These are phyloP conservation scores for Scenedesmus sp. DNA, from an alignment of 163 green algal genomes.

Conservation along the genomic window DNA sequence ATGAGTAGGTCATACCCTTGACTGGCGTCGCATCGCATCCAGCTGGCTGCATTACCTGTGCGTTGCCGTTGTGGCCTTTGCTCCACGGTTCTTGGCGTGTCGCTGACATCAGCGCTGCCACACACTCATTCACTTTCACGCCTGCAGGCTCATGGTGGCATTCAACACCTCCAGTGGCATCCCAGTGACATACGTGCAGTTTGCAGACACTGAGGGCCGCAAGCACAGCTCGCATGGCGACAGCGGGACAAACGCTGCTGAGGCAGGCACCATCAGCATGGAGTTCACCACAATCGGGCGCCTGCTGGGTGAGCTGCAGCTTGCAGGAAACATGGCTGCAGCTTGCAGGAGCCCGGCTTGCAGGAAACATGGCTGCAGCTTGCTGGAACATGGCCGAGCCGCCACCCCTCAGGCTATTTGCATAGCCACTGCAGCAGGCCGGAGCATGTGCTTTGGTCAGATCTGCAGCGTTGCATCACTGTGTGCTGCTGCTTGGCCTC, in stretches of 20 bases:
- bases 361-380: neutral
- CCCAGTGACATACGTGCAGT: slow-evolving; percentile 45
- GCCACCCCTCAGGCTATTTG: neutral
- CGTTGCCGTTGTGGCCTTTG: too few species aligned
- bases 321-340: neutral
- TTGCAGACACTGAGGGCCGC: slow-evolving; percentile 22
- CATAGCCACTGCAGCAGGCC: too few species aligned
- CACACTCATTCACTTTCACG: neutral
- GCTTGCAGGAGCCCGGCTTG: neutral
- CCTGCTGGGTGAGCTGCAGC: slow-evolving; percentile 36
- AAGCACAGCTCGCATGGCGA: neutral
- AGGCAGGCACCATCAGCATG: slow-evolving; percentile 68
- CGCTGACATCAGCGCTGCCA: too few species aligned
- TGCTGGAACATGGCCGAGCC: neutral
- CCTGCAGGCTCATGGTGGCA: slow-evolving; percentile 60
- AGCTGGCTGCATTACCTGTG: too few species aligned
- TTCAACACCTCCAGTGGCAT: slow-evolving; percentile 68
- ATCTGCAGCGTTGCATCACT: too few species aligned
- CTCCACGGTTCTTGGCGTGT: too few species aligned
- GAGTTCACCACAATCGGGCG: slow-evolving; percentile 63
- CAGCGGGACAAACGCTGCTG: slow-evolving; percentile 59
- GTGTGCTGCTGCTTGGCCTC: neutral
- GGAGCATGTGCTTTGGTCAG: too few species aligned
- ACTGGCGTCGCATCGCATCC: too few species aligned
- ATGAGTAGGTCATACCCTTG: too few species aligned